These are phyloP conservation scores for Fomitopsis schrenkii DNA, from an alignment of 1,284 basidiomycete species.

Conservation along the genomic window DNA sequence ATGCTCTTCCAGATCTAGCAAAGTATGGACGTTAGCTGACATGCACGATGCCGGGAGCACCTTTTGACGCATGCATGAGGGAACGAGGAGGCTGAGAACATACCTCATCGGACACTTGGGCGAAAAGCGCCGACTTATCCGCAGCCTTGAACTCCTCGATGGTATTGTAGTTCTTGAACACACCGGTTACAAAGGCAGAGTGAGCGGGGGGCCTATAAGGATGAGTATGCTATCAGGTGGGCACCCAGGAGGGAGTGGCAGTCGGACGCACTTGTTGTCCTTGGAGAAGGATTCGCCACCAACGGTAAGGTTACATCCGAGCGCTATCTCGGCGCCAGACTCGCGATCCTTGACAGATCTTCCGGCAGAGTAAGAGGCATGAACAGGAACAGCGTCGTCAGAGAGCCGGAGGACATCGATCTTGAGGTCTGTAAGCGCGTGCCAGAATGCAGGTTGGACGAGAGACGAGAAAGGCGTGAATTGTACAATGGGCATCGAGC, in stretches of 20 bases:
- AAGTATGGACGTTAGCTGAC: background rate
- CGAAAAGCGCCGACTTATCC: conserved; percentile 86
- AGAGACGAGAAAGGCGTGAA: conserved; percentile 86
- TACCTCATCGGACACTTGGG: conserved; percentile 61
- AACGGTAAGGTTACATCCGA: conserved; percentile 58
- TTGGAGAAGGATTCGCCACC: conserved; percentile 56
- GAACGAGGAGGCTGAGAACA: background rate
- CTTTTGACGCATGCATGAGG: background rate
- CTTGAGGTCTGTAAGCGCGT: conserved; percentile 85
- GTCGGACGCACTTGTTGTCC: conserved; percentile 24
- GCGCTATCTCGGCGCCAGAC: conserved; percentile 58
- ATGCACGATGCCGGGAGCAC: too few species aligned
- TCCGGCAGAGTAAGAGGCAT: conserved; percentile 70
- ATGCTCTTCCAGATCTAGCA: conserved; percentile 65
- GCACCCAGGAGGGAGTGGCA: background rate
- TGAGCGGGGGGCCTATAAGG: conserved; percentile 31
- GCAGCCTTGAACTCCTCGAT: conserved; percentile 92
- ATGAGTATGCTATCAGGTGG: too few species aligned
- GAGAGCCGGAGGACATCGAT: conserved; percentile 87
- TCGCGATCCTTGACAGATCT: conserved; percentile 72
- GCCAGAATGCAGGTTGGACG: conserved; percentile 92
- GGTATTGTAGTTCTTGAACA: conserved; percentile 93
- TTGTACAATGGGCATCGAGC: conserved; percentile 61
- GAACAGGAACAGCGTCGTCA: conserved; percentile 65
- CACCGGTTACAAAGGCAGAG: conserved; percentile 49